These are phyloP conservation scores for Fusarium staphyleae DNA, from an alignment of 2,329 filamentous ascomycete species.

Conservation along the genomic window DNA sequence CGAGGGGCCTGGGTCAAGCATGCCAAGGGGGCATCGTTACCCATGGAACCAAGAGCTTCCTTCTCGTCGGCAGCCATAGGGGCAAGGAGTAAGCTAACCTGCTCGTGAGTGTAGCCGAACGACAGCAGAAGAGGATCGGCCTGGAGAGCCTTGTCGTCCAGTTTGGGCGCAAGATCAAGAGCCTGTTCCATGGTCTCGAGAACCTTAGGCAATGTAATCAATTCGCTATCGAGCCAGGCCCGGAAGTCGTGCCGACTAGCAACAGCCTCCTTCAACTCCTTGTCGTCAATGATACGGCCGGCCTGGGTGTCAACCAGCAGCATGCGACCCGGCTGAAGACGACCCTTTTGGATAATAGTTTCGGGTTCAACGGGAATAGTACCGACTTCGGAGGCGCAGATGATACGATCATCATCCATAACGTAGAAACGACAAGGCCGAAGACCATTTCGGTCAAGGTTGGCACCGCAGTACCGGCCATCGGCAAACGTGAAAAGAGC, in stretches of 20 bases:
- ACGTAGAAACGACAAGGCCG: constrained; percentile 97
- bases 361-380: constrained; percentile 92
- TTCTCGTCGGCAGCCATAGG: constrained; percentile 98
- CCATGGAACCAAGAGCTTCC: constrained; percentile 96
- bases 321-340: constrained; percentile 94
- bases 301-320: constrained; percentile 88
- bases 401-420: constrained; percentile 94
- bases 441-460: constrained; percentile 93
- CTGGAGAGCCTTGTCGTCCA: constrained; percentile 76
- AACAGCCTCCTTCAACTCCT: constrained; percentile 88
- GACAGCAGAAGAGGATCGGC: constrained; percentile 84
- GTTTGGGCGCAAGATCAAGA: constrained; percentile 69
- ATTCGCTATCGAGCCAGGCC: constrained; percentile 84
- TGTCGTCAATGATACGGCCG: constrained; percentile 92
- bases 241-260: constrained; percentile 88
- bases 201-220: constrained; percentile 81
- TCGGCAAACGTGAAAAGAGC: constrained; percentile 97
- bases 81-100: constrained; percentile 87
- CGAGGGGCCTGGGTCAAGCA: constrained; percentile 90
- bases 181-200: constrained; percentile 67
- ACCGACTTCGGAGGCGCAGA: constrained; percentile 95
- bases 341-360: constrained; percentile 88
- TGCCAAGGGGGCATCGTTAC: constrained; percentile 92
- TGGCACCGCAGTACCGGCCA: constrained; percentile 95
- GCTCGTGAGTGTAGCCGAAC: constrained; percentile 94